Conservation (phyloP, 2,329 filamentous ascomycete genomes). For the Calonectria honghensis region DNA sequence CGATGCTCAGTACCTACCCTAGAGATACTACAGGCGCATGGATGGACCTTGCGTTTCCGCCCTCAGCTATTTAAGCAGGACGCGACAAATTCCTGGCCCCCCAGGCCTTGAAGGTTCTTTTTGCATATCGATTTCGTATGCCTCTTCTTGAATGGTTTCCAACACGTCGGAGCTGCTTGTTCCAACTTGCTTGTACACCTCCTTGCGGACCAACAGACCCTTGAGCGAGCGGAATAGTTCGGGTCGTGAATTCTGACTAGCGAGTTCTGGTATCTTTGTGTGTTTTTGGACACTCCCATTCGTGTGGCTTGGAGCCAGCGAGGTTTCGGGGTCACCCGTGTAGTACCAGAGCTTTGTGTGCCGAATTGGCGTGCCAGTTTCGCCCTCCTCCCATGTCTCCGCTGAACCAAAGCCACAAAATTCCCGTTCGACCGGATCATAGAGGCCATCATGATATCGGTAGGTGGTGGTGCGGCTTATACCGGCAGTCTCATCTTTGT, state of each 20-base stretch:
- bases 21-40: too few species aligned
- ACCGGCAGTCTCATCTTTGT: neutral
- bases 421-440: neutral
- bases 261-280: neutral
- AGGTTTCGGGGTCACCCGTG: neutral
- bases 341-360: neutral
- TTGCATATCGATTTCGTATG: neutral
- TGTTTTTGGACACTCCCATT: neutral
- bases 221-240: neutral
- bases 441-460: neutral
- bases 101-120: neutral
- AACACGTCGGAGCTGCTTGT: neutral
- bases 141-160: neutral
- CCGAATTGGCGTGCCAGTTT: neutral
- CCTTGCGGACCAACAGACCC: neutral
- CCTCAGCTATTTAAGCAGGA: too few species aligned
- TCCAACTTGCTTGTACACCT: neutral
- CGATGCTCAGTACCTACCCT: too few species aligned
- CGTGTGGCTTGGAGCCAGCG: neutral
- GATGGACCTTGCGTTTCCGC: too few species aligned
- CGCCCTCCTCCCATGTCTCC: neutral
- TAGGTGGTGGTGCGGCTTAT: neutral
- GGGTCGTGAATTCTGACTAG: neutral
- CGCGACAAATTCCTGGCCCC: too few species aligned
- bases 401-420: neutral